Conservation (phyloP, 2,329 filamentous ascomycete genomes). For the Dactylonectria estremocensis region DNA sequence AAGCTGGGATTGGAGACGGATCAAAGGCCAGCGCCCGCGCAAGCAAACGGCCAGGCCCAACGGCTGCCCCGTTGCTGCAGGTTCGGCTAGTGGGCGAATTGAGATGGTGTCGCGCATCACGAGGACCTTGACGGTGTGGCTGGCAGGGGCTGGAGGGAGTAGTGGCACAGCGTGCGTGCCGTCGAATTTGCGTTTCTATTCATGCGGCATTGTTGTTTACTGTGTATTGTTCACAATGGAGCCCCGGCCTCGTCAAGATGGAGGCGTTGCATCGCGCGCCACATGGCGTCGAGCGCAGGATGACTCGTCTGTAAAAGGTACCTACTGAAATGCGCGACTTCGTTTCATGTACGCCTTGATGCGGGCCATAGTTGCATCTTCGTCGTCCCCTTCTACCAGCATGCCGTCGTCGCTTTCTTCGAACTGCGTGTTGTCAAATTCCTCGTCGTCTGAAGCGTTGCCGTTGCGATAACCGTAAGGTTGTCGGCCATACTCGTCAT, state of each 20-base stretch:
- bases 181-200: constrained; percentile 18
- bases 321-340: constrained; percentile 49
- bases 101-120: constrained; percentile 33
- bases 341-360: constrained; percentile 57
- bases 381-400: constrained; percentile 56
- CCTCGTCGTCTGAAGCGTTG: constrained; percentile 70
- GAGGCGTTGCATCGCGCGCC: constrained; percentile 7
- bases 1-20: constrained; percentile 4
- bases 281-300: constrained; percentile 3
- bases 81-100: constrained; percentile 37
- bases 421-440: constrained; percentile 62
- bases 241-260: not conserved
- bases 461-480: constrained; percentile 69
- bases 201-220: not conserved
- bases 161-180: not conserved
- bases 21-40: not conserved
- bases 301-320: constrained; percentile 5
- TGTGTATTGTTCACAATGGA: not conserved
- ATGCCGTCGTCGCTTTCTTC: constrained; percentile 57
- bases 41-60: constrained; percentile 25
- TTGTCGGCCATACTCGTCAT: constrained; percentile 68
- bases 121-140: constrained; percentile 35
- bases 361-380: constrained; percentile 57
- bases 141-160: constrained; percentile 17
- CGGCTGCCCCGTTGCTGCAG: constrained; percentile 27